These are phyloP conservation scores for Lentinus brumalis DNA, from an alignment of 768 basidiomycete genomes.

Conservation along the genomic window DNA sequence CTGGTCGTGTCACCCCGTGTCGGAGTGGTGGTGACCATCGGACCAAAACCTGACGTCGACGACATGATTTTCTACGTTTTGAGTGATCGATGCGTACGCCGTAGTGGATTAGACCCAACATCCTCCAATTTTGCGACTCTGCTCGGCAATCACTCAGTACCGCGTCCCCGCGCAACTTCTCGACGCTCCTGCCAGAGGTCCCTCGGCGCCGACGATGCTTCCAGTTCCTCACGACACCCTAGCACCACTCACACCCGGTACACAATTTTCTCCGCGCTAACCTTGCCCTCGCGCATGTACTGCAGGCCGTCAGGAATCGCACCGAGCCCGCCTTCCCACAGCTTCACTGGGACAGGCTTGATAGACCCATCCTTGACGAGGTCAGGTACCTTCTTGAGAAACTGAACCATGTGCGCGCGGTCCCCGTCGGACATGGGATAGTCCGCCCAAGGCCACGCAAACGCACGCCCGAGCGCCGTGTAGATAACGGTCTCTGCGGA, in stretches of 20 bases:
- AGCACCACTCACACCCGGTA: slow-evolving; percentile 17
- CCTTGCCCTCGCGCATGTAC: slow-evolving; percentile 29
- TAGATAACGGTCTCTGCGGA: slow-evolving; percentile 14
- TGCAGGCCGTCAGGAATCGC: slow-evolving; percentile 22
- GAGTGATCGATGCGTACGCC: too few species aligned
- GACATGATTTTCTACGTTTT: too few species aligned
- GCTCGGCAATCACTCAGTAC: too few species aligned
- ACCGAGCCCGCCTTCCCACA: slow-evolving; percentile 23
- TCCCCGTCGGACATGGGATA: slow-evolving; percentile 12
- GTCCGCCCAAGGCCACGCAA: slow-evolving; percentile 1
- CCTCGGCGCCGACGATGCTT: too few species aligned
- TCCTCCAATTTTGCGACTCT: too few species aligned
- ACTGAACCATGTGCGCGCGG: slow-evolving; percentile 16
- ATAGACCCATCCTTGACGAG: slow-evolving; percentile 20
- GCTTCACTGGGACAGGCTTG: slow-evolving; percentile 21
- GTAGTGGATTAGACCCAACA: too few species aligned
- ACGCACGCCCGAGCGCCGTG: slow-evolving; percentile 8
- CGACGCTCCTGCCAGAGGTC: too few species aligned
- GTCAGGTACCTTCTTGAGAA: slow-evolving; percentile 16
- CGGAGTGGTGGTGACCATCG: too few species aligned
- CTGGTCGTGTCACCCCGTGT: too few species aligned
- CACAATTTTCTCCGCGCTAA: slow-evolving; percentile 29
- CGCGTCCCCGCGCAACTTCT: too few species aligned
- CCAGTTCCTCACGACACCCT: not conserved
- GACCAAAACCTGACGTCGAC: too few species aligned